Base-by-base conservation (phyloP, 306 rosid species). In the Acacia crassicarpa region DNA sequence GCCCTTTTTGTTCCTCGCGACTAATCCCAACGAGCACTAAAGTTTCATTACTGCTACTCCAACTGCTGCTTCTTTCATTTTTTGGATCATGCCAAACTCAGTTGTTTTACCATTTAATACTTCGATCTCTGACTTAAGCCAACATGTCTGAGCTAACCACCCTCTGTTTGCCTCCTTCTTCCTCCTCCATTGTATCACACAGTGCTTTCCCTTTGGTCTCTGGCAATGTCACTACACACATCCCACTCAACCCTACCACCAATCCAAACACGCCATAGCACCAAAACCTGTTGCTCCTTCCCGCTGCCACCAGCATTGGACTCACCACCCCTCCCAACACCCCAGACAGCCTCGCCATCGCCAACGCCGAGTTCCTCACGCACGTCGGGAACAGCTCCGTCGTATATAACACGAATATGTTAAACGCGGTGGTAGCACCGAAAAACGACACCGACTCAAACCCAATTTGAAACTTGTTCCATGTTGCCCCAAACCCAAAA, bases 321-420 rank as follows among this genome's bases (percentile, higher is more conserved):
- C 91, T 79, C n/a, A 91, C 80, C 45, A 81, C 85, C 1, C 97
- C 95, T 1, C 97, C 97, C n/a, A 93, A 40, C 82, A 91, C 95
- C 78, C 86, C 75, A 8, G 95, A 92, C 23, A 89, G 90, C 76
- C 97, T 85, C 56, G 89, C 92, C 89, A 93, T 75, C 2, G 97
- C 82, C 65, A 88, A 3, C 5, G 91, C 95, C 5, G 94, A 86
- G 88, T 93, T 93, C 41, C 94, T 41, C 9, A 93, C 94, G 72
- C 91, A 84, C 0, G 95, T 91, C 1, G 95, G 95, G 20, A 93
- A 89, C 75, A 93, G 23, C 89, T 91, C 97, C 0, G 90, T 77
- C 0, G 89, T 75, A 76, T 59, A 93, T 25, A 93, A 85, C 1
- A 93, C 67, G 32, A 85, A 74, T 19, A 89, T 27, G 66, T 79